These are phyloP conservation scores for Pseudogymnoascus sp. DNA, from an alignment of 2,329 filamentous ascomycete species.

Conservation along the genomic window DNA sequence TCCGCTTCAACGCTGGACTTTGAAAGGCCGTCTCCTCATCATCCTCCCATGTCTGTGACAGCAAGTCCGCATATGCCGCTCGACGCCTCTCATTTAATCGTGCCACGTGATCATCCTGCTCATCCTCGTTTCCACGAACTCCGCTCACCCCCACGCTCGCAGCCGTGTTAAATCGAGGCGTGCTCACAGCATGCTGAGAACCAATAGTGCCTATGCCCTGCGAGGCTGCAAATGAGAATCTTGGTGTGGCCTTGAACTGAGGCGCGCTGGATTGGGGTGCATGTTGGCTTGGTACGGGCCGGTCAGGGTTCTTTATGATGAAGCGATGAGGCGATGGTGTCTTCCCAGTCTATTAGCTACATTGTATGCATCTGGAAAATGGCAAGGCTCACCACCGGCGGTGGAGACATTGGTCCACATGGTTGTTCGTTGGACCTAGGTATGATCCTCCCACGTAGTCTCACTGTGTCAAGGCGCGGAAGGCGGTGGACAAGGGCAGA, in stretches of 20 bases:
- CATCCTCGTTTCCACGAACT: neutral
- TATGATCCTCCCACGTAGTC: neutral
- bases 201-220: conserved; percentile 13
- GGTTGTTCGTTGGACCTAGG: neutral
- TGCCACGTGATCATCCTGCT: neutral
- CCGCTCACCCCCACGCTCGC: neutral
- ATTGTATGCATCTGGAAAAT: neutral
- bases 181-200: neutral
- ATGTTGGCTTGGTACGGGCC: conserved; percentile 19
- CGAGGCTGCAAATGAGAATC: conserved; percentile 26
- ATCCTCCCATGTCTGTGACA: neutral
- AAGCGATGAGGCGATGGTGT: conserved; percentile 33
- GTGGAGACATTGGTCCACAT: conserved; percentile 24
- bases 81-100: neutral
- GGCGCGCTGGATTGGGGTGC: conserved; percentile 19
- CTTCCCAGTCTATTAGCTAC: conserved; percentile 20
- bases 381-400: conserved; percentile 23
- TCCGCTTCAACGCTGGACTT: conserved; percentile 13
- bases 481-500: conserved; percentile 1
- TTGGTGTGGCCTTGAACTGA: conserved; percentile 29
- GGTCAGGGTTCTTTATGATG: conserved; percentile 24
- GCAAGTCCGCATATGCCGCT: neutral
- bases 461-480: neutral
- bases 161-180: neutral
- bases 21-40: neutral